Percentiles rank a stretch among this genome's conserved stretches.
These are phyloP conservation scores for Naganishia liquefaciens DNA, from an alignment of 1,284 basidiomycete species.

Conservation along the genomic window DNA sequence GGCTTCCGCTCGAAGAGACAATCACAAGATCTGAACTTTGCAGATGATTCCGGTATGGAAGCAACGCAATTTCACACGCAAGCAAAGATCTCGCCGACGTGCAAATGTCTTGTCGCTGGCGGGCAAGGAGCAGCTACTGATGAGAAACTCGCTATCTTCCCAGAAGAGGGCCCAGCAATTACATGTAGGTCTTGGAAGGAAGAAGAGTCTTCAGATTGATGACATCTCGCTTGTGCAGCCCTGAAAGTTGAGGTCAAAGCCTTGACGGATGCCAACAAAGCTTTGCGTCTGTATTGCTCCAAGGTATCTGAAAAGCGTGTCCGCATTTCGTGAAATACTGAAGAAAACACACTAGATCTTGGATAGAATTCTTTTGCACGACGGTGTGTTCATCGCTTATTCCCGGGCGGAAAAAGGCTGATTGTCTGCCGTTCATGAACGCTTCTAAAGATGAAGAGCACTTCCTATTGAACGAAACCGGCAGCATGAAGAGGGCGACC, in stretches of 20 bases:
- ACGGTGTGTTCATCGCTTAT: conserved; percentile 48
- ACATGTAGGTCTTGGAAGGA: not conserved
- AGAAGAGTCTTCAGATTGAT: not conserved
- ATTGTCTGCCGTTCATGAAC: not conserved
- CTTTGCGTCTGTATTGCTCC: conserved; percentile 85
- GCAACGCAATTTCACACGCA: too few species aligned
- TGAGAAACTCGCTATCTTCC: not conserved
- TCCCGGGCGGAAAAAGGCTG: not conserved
- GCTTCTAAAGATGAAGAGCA: conserved; percentile 73
- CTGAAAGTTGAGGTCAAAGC: conserved; percentile 79
- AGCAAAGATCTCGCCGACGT: too few species aligned
- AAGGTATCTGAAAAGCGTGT: conserved; percentile 57
- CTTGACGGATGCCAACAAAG: conserved; percentile 91
- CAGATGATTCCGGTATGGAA: not conserved
- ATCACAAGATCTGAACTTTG: conserved; percentile 6
- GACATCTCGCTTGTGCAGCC: conserved; percentile 44
- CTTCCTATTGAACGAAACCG: conserved; percentile 59
- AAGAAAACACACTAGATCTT: conserved; percentile 63
- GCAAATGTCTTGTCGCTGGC: too few species aligned
- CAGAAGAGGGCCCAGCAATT: not conserved
- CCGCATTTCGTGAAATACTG: not conserved
- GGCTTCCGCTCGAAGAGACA: not conserved
- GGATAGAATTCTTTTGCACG: conserved; percentile 88
- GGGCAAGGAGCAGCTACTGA: too few species aligned
- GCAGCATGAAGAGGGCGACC: conserved; percentile 5